A percentile compares a stretch with the other conserved stretches of the same genome.
These are phyloP conservation scores for Salix exigua DNA, from an alignment of 345 rosid species.

Conservation along the genomic window DNA sequence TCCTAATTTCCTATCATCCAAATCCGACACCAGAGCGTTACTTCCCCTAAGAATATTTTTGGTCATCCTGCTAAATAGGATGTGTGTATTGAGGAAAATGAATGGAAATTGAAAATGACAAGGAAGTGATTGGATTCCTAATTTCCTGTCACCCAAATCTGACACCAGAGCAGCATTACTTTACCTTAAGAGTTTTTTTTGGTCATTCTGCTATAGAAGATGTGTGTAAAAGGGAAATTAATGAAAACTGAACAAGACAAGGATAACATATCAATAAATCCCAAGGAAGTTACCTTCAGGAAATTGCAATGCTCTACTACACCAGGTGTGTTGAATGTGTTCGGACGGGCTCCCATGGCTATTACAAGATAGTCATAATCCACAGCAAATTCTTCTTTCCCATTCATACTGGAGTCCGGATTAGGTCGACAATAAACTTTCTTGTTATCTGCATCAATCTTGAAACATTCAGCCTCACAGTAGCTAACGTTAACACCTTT, in stretches of 20 bases:
- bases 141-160: background rate
- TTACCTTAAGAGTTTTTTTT: background rate
- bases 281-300: constrained; percentile 58
- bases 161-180: background rate
- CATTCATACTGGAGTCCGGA: constrained; percentile 39
- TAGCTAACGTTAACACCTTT: constrained; percentile 53
- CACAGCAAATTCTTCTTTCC: constrained; percentile 64
- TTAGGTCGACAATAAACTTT: constrained; percentile 71
- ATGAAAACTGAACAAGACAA: no score
- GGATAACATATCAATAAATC: background rate
- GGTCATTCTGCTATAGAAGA: no score
- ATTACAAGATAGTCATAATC: constrained; percentile 89
- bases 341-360: constrained; percentile 91
- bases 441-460: constrained; percentile 72
- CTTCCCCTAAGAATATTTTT: background rate
- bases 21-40: background rate
- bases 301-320: constrained; percentile 86
- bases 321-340: constrained; percentile 95
- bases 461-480: constrained; percentile 88
- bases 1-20: background rate
- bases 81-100: background rate
- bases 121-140: background rate
- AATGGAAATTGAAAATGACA: no score
- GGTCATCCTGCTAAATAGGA: no score
- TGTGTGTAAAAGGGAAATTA: background rate